Base-by-base conservation (phyloP, 2,329 filamentous ascomycete genomes). In the Sporothrix inflata region DNA sequence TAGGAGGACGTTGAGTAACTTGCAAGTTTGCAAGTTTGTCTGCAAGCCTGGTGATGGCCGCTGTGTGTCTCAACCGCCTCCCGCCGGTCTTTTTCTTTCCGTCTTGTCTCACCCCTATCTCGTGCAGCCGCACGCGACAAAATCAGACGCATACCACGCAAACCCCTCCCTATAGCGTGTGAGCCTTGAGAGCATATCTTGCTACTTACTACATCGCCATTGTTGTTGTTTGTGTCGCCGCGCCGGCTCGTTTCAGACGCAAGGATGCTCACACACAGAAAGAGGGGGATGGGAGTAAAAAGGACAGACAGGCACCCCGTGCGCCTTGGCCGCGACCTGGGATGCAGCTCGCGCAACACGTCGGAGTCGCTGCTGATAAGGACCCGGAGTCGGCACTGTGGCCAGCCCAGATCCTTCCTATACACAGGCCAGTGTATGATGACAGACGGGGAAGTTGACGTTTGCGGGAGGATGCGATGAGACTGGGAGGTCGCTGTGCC, bases 41-140 rank as follows among this genome's bases (percentile, higher is more conserved):
- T 14, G 45, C 24, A 24, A 9, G 14, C 40, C 21, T 51, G 49
- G 24, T 34, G 38, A 30, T 30, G 19, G 38, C 38, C 3, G 16
- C 63, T 65, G 60, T 24, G 42, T 67, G 63, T 49, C 63, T 49
- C 21, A 21, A 40, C 16, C 53, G 27, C 19, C 27, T 1, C 27
- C 12, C 30, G 14, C 0, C 34, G 8, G n/a, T 11, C 5, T 9
- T 24, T n/a, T 9, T 34, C 27, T 19, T 34, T 24, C 27, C 55
- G 12, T n/a, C 16, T 16, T 24, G 60, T 65, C 38, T 65, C 60
- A 49, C 63, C 42, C 63, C 63, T 47, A 66, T 65, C 60, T 45
- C 8, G 60, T 65, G 60, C 60, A 65, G 60, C 11, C 38, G 60
- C 38, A 27, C 38, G n/a, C n/a, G 38, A 27, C 30, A 7, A 61